phyloP scores from a whole-genome alignment of 345 rosid genomes.

The Salix koriyanagi region DNA sequence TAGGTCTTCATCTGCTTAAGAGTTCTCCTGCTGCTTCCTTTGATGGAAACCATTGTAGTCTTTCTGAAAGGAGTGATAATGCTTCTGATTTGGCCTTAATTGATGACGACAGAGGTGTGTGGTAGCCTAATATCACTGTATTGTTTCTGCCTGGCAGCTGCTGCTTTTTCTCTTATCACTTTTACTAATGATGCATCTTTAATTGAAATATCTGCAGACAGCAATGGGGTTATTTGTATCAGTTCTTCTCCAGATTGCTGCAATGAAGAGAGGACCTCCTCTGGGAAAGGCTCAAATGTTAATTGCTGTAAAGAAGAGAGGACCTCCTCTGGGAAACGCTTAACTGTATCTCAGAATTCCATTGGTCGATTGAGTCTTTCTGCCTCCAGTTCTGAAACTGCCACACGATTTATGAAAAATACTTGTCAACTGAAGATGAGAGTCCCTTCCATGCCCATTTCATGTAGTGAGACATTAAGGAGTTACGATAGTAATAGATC shows the following conservation, averaged over 20 bases:
- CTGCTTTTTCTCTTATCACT: background rate
- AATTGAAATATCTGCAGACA: conserved; percentile 41
- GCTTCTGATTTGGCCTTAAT: conserved; percentile 36
- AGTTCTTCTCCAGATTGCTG: conserved; percentile 43
- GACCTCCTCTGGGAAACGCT: conserved; percentile 35
- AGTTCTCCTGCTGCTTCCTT: conserved; percentile 22
- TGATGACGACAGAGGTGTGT: conserved; percentile 49
- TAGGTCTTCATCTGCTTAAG: conserved; percentile 50
- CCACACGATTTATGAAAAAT: conserved; percentile 39
- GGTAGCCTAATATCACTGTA: conserved; percentile 12
- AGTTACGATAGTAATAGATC: conserved; percentile 36
- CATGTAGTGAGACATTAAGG: conserved; percentile 44
- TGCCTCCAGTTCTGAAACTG: conserved; percentile 46
- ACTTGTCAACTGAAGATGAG: conserved; percentile 38
- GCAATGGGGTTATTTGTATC: conserved; percentile 37
- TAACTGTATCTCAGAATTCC: conserved; percentile 44
- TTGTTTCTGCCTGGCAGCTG: background rate
- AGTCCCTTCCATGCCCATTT: conserved; percentile 47
- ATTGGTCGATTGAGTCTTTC: conserved; percentile 37
- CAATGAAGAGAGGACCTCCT: conserved; percentile 30
- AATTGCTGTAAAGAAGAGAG: conserved; percentile 14
- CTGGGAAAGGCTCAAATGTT: conserved; percentile 35
- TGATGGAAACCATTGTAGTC: conserved; percentile 26
- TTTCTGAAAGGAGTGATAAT: conserved; percentile 31
- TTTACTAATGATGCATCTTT: background rate